These are phyloP conservation scores for Jimgerdemannia flammicorona DNA, from an alignment of 192 early-diverging fungal species.

Conservation along the genomic window DNA sequence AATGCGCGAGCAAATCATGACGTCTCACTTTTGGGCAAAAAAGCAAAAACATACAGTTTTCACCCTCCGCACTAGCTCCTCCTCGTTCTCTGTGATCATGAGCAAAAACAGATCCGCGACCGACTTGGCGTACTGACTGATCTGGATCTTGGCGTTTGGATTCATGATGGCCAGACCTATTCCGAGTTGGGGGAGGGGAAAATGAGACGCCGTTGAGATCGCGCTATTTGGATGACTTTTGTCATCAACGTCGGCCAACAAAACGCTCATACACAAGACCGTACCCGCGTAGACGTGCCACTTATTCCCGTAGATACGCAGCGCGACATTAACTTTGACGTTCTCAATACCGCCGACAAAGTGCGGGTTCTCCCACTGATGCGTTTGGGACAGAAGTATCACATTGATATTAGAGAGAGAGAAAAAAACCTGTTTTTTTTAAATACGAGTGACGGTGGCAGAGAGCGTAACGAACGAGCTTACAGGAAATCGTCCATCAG, in stretches of 20 bases:
- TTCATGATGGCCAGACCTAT: conserved; percentile 89
- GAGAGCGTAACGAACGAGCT: background rate
- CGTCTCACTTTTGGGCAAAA: background rate
- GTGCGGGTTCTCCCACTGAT: conserved; percentile 78
- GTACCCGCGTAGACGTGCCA: conserved; percentile 97
- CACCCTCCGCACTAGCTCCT: conserved; percentile 74
- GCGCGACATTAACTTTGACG: conserved; percentile 90
- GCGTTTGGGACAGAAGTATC: too few relatives aligned
- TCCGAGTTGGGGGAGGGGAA: background rate
- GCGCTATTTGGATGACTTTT: too few relatives aligned
- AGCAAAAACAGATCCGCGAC: conserved; percentile 90
- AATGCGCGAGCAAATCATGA: background rate
- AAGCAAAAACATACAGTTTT: conserved; percentile 35
- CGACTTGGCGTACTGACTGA: conserved; percentile 84
- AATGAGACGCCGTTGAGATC: conserved; percentile 8
- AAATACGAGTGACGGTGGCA: background rate
- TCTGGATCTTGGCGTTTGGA: conserved; percentile 79
- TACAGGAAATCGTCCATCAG: conserved; percentile 76
- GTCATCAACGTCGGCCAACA: too few relatives aligned
- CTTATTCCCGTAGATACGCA: conserved; percentile 92
- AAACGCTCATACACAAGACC: background rate
- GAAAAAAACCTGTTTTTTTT: too few relatives aligned
- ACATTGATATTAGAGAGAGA: too few relatives aligned
- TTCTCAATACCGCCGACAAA: conserved; percentile 96
- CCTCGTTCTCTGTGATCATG: conserved; percentile 85